Conservation (phyloP, 208 protist genomes). For the Trypanosoma theileri region DNA sequence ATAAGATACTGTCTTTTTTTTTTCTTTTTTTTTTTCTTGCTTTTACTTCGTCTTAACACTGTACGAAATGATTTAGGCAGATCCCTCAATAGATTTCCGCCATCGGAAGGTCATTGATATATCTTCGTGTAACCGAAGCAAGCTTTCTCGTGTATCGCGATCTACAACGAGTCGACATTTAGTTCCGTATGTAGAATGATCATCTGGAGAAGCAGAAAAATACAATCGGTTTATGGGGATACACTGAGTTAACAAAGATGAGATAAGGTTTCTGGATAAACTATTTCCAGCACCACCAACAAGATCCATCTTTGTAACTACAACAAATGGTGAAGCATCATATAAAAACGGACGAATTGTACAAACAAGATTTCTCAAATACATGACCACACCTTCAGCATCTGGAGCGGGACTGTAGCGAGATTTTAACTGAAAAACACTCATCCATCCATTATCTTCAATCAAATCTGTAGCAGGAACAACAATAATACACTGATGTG, state of each 20-base stretch:
- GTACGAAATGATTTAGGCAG: conserved; percentile 6
- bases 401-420: conserved; percentile 47
- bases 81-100: conserved; percentile 39
- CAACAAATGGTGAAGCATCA: conserved; percentile 65
- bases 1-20: background rate
- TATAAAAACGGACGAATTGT: conserved; percentile 52
- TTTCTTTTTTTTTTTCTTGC: conserved; percentile 4
- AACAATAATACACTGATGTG: conserved; percentile 75
- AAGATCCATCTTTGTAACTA: conserved; percentile 83
- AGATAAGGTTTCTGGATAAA: conserved; percentile 37
- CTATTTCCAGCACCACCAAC: conserved; percentile 60
- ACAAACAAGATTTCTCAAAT: conserved; percentile 46
- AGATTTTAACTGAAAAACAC: conserved; percentile 40
- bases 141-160: conserved; percentile 43
- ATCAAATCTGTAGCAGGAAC: conserved; percentile 74
- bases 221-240: conserved; percentile 77
- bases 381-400: conserved; percentile 50
- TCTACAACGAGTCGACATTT: conserved; percentile 43
- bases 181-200: conserved; percentile 33
- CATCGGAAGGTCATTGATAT: conserved; percentile 65
- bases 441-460: conserved; percentile 68
- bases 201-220: conserved; percentile 59
- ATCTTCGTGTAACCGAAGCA: conserved; percentile 67
- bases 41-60: background rate
- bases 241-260: conserved; percentile 48